Conservation (phyloP, 257 asterid species). For the Penstemon eatonii region DNA sequence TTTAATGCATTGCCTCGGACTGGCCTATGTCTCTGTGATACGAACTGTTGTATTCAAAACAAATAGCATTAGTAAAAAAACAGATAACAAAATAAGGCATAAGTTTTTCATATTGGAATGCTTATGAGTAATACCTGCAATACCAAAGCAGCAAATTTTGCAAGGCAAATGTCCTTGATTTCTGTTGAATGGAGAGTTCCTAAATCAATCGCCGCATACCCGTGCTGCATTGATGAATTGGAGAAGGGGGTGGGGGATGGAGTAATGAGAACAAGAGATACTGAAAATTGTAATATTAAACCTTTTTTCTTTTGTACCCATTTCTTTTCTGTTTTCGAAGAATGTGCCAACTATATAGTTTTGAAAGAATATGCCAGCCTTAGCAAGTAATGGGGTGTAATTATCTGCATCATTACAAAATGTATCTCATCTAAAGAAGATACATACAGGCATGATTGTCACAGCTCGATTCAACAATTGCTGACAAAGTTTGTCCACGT, state of each 20-base stretch:
- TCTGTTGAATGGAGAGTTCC: conserved; percentile 43
- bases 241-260: conserved; percentile 18
- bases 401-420: neutral
- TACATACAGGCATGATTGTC: conserved; percentile 67
- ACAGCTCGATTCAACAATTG: conserved; percentile 54
- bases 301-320: neutral
- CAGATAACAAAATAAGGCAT: conserved; percentile 15
- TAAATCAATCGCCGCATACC: conserved; percentile 70
- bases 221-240: conserved; percentile 56
- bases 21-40: conserved; percentile 80
- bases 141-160: conserved; percentile 59
- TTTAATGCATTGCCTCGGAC: conserved; percentile 78
- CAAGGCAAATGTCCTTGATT: conserved; percentile 53
- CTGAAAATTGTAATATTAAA: neutral
- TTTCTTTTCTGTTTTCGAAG: conserved; percentile 14
- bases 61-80: conserved; percentile 23
- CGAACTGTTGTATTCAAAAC: conserved; percentile 48
- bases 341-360: conserved; percentile 13
- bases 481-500: conserved; percentile 57
- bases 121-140: conserved; percentile 64
- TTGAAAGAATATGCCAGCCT: conserved; percentile 6
- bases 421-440: conserved; percentile 25
- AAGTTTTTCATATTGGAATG: conserved; percentile 9
- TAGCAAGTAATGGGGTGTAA: conserved; percentile 13
- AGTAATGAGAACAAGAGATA: conserved; percentile 15